A percentile compares a stretch with the other conserved stretches of the same genome.
phyloP scores from a whole-genome alignment of 2,329 filamentous ascomycete genomes.

The Sarocladiaceae sp. region DNA sequence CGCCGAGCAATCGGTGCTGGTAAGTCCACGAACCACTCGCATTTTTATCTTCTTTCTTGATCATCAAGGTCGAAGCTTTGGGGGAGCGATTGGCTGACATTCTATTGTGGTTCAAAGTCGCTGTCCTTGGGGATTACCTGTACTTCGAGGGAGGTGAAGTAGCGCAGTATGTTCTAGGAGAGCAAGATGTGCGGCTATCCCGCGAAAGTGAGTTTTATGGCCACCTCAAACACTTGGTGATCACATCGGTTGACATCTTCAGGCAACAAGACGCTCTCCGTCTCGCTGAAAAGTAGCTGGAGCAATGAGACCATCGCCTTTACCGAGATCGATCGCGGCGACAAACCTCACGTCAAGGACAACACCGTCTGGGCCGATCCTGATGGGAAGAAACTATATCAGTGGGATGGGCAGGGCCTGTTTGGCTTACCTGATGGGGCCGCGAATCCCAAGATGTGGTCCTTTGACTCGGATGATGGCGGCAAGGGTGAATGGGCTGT shows the following conservation, averaged over 20 bases:
- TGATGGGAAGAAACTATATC: background rate
- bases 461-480: background rate
- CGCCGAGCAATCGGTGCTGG: background rate
- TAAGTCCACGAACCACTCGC: background rate
- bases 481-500: background rate
- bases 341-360: background rate
- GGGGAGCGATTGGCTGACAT: no score
- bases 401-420: constrained; percentile 1
- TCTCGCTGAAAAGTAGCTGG: background rate
- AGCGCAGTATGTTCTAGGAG: background rate
- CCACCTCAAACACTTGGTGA: background rate
- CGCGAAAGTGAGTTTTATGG: background rate
- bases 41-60: background rate
- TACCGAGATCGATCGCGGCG: background rate
- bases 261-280: background rate
- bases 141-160: background rate
- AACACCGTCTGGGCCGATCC: background rate
- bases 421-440: background rate
- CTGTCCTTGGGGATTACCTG: background rate
- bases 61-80: background rate
- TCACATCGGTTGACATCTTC: background rate
- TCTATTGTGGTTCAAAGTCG: background rate
- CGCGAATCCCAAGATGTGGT: background rate
- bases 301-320: background rate
- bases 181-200: background rate